phyloP scores from a whole-genome alignment of 2,329 filamentous ascomycete genomes.

The Pestalotiopsis fici region DNA sequence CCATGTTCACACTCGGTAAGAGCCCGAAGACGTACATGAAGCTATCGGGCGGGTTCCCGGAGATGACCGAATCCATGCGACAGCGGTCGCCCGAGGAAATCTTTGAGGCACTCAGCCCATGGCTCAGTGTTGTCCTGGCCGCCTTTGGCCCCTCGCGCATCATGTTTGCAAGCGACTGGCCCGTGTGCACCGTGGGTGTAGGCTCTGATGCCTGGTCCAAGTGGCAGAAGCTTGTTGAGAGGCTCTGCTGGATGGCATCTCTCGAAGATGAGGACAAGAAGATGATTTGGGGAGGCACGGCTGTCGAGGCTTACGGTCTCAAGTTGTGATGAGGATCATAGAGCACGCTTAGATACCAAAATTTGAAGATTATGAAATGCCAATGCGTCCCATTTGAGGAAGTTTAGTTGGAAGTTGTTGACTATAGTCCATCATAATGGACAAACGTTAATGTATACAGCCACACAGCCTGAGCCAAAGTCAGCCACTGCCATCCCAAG shows the following conservation, averaged over 20 bases:
- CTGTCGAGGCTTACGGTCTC: conserved; percentile 68
- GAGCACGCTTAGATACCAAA: neutral
- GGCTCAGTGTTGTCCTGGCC: conserved; percentile 71
- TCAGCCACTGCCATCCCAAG: too few species aligned
- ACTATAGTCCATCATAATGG: neutral
- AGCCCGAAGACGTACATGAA: conserved; percentile 79
- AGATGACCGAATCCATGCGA: conserved; percentile 64
- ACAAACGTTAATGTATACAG: neutral
- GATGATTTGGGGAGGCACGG: conserved; percentile 73
- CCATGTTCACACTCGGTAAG: conserved; percentile 67
- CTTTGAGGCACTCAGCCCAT: conserved; percentile 65
- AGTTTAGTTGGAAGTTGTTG: neutral
- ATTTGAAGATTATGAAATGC: neutral
- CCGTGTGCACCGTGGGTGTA: conserved; percentile 74
- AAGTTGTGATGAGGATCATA: conserved; percentile 15
- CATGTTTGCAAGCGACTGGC: conserved; percentile 96
- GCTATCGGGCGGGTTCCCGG: conserved; percentile 82
- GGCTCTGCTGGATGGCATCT: conserved; percentile 63
- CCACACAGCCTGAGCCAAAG: too few species aligned
- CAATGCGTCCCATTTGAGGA: neutral
- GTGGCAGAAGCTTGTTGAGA: conserved; percentile 73
- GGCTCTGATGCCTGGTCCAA: conserved; percentile 64
- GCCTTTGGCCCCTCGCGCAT: conserved; percentile 72
- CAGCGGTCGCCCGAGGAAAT: conserved; percentile 53
- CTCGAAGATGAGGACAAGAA: conserved; percentile 62